phyloP scores from a whole-genome alignment of 352 stramenopile species.

The Phytopythium sindhum region DNA sequence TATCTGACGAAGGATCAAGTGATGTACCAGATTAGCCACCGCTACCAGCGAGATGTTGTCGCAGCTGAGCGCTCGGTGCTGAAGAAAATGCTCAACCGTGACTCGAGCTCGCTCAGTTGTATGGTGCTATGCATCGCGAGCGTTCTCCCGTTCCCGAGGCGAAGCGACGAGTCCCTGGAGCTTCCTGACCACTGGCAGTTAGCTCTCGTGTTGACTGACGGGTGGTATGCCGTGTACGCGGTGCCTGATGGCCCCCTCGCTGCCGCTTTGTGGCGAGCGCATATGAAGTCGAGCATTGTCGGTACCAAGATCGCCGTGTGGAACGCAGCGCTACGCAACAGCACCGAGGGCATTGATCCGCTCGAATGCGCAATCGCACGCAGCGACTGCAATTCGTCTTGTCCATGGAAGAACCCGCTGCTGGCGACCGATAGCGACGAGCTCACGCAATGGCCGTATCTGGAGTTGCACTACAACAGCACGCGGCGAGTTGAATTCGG shows the following conservation, averaged over 20 bases:
- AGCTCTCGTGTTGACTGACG: conserved; percentile 63
- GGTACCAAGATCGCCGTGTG: conserved; percentile 65
- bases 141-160: conserved; percentile 41
- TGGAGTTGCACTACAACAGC: conserved; percentile 67
- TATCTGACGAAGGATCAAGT: conserved; percentile 63
- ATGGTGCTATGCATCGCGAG: conserved; percentile 65
- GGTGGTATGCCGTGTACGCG: conserved; percentile 67
- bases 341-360: conserved; percentile 59
- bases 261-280: conserved; percentile 43
- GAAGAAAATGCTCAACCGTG: conserved; percentile 67
- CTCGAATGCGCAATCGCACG: conserved; percentile 52
- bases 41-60: conserved; percentile 54
- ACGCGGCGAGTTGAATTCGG: conserved; percentile 45
- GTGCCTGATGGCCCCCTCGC: conserved; percentile 43
- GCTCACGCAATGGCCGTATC: conserved; percentile 45
- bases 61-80: conserved; percentile 48
- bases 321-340: conserved; percentile 65
- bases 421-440: conserved; percentile 36
- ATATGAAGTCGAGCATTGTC: conserved; percentile 31
- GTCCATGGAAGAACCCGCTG: conserved; percentile 43
- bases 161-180: conserved; percentile 5
- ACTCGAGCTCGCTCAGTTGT: conserved; percentile 57
- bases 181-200: conserved; percentile 54
- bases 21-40: conserved; percentile 44
- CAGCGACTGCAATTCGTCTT: conserved; percentile 8